Evolutionary conservation across 371 early-diverging fungal genomes (phyloP), one percentile per base, ranked within the genome.

Genomic region (Mortierella sp.): DNA sequence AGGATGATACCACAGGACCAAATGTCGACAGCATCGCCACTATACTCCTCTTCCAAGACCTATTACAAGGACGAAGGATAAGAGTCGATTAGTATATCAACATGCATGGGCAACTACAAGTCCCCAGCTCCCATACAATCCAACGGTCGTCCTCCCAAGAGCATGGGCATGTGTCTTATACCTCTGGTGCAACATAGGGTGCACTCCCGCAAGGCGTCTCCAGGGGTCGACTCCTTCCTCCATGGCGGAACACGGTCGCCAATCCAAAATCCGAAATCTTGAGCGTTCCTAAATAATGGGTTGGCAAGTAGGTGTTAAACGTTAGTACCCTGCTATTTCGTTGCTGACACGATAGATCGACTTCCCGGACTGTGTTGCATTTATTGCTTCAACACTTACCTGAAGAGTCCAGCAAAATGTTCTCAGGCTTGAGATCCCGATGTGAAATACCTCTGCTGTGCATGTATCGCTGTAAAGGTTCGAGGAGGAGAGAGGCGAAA

Each of bases 181-280:
- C 91, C 87, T 96, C 96, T 14, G 96, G 96, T 2, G 96, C 95
- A 4, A 96, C 96, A 80, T 96, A 96, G 79, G 95, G 95, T 4
- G 96, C 96, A 71, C 93, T 92, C 11, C 96, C 96, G 73, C 96
- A 96, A 44, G 91, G 90, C 1, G 96, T 94, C 29, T 88, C 84
- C 79, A 95, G 85, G 44, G 94, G 85, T 41, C 91, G 87, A 64
- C 73, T 85, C 64, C 72, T 66, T 53, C 85, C 82, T 34, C 71
- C 79, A 48, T 91, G 74, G 29, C 71, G 80, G 77, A 90, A 93
- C 68, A 92, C 90, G 79, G 96, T 97, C 24, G 96, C 95, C 69
- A 98, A 93, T 10, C 98, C 98, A 90, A 98, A 98, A 85, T 98
- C 98, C 3, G 95, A 95, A 68, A 98, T 93, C 74, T 95, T 93